phyloP scores from a whole-genome alignment of 192 early-diverging fungal species.

The Diversispora eburnea region DNA sequence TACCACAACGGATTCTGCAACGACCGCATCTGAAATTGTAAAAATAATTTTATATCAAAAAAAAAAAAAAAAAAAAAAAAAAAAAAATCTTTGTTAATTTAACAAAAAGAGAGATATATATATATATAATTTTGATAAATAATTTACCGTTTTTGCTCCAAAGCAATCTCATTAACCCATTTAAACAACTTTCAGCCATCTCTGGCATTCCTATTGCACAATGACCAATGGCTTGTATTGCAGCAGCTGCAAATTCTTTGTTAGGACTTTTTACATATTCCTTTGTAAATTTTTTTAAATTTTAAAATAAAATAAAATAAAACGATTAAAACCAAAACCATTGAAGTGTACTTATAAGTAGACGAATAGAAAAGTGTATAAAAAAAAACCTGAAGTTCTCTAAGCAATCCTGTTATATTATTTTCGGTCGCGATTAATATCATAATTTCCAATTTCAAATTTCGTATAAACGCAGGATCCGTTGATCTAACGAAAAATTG shows the following conservation, averaged over 20 bases:
- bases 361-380: neutral
- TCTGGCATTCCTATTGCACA: slow-evolving; percentile 57
- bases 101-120: neutral
- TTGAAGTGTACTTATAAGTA: too few relatives aligned
- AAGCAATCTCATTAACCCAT: slow-evolving; percentile 53
- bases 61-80: neutral
- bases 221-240: slow-evolving; percentile 60
- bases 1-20: slow-evolving; percentile 71
- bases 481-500: slow-evolving; percentile 79
- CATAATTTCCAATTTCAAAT: slow-evolving; percentile 84
- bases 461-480: slow-evolving; percentile 74
- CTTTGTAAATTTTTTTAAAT: slow-evolving; percentile 30
- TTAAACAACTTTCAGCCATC: slow-evolving; percentile 50
- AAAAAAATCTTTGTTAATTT: too few relatives aligned
- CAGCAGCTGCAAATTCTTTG: slow-evolving; percentile 59
- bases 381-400: slow-evolving; percentile 77
- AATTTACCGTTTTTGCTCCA: slow-evolving; percentile 56
- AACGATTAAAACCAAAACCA: too few relatives aligned
- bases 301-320: neutral
- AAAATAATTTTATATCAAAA: too few relatives aligned
- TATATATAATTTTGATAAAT: neutral
- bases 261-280: slow-evolving; percentile 68
- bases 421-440: slow-evolving; percentile 59
- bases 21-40: slow-evolving; percentile 56
- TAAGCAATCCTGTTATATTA: slow-evolving; percentile 66